Conservation (phyloP, 208 protist genomes). For the Crithidia thermophila region DNA sequence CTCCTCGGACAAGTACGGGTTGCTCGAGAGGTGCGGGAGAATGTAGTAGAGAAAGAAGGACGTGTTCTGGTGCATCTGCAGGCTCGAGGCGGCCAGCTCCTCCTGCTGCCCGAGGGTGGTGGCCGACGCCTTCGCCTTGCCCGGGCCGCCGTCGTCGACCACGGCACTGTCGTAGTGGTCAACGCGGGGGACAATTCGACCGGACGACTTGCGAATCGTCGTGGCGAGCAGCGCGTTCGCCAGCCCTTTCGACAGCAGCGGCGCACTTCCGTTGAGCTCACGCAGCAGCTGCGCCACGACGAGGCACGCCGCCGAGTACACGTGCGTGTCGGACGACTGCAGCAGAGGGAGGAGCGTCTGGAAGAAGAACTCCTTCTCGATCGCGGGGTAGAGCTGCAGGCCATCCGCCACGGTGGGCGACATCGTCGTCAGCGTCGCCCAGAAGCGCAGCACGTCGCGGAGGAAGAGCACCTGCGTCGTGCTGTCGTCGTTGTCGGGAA, state of each 20-base stretch:
- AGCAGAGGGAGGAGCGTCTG: conserved; percentile 68
- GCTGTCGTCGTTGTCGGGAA: conserved; percentile 75
- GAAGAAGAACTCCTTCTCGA: conserved; percentile 52
- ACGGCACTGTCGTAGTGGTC: conserved; percentile 29
- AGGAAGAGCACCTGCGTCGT: conserved; percentile 59
- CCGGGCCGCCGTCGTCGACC: conserved; percentile 7
- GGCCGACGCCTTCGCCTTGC: not conserved
- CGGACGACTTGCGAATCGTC: conserved; percentile 35
- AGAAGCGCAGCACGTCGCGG: conserved; percentile 64
- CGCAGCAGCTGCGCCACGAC: conserved; percentile 41
- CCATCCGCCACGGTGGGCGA: conserved; percentile 45
- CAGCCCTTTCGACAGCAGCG: conserved; percentile 30
- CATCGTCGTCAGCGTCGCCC: conserved; percentile 46
- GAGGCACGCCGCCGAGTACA: conserved; percentile 60
- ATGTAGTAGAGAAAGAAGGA: conserved; percentile 60
- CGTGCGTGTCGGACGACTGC: conserved; percentile 43
- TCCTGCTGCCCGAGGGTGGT: conserved; percentile 19
- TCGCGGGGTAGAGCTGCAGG: conserved; percentile 33
- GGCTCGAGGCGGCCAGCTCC: conserved; percentile 17
- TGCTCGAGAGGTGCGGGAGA: conserved; percentile 42
- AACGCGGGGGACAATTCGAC: conserved; percentile 17
- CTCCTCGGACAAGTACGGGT: conserved; percentile 41
- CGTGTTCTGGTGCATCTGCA: conserved; percentile 18
- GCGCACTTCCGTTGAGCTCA: conserved; percentile 22
- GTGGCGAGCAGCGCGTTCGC: conserved; percentile 49